Base-by-base conservation (phyloP, 75 land plant species). In the Pinus taeda region DNA sequence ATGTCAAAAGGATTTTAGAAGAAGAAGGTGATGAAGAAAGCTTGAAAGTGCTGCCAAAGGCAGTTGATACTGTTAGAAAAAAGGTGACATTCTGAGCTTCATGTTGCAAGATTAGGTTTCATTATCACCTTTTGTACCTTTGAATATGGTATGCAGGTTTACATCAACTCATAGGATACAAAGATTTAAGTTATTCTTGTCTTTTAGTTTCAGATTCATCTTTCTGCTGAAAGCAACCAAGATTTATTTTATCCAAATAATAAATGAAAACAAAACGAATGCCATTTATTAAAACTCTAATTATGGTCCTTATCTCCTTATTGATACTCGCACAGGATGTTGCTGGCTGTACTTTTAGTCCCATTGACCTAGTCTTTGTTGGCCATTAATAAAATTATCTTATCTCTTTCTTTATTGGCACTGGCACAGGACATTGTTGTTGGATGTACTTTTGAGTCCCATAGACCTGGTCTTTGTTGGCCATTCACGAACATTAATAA, bases 41-140 rank as follows among this genome's bases (percentile, higher is more conserved):
- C 70, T 65, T 86, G 24, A 88, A 81, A 59, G 81, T 88, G 70
- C 70, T 96, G 56, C 77, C 94, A 20, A 88, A 86, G 70, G 92
- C 85, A 37, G 90, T 96, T 76, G 98, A 96, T 74, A 81, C 87
- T 6, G 94, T 96, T 65, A 88, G 97, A 80, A 96, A 96, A 79
- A 53, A 90, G 89, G 98, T 95, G 85, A 76, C 26, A 22, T 57
- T 26, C 22, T 69, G 22, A 69, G 72, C 11, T 62, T 69, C 22
- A 39, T 39, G 22, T 69, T 69, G 24, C n/a, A 69, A 22, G 49
- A 69, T 42, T 21, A 69, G 49, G 42, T 69, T 9, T 37, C 72
- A 24, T 11, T 42, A 15, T 60, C 37, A 69, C 49, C 42, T 69
- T 12, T 42, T n/a, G 24, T 45, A 39, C 15, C 20, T 69, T 11